These are phyloP conservation scores for Oidiodendron maius DNA, from an alignment of 495 filamentous ascomycete species.

Conservation along the genomic window DNA sequence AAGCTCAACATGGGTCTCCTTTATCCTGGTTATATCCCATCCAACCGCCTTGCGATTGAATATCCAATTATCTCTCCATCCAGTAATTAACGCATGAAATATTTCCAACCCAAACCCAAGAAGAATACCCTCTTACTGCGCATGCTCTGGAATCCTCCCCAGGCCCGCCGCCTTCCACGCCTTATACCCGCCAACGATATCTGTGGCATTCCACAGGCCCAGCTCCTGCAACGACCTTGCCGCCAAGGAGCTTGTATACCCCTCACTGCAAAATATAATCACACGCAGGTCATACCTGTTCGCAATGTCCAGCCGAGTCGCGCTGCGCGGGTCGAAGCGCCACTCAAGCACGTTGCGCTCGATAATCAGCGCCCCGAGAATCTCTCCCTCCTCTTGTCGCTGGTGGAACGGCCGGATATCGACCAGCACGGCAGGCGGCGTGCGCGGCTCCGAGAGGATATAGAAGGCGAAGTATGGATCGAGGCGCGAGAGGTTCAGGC, in stretches of 20 bases:
- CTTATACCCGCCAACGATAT: not conserved
- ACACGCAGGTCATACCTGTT: not conserved
- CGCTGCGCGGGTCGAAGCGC: not conserved
- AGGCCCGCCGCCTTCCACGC: not conserved
- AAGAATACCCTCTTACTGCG: too few species aligned
- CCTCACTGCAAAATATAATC: not conserved
- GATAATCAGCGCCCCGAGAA: not conserved
- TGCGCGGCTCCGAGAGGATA: not conserved
- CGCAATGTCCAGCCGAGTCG: not conserved
- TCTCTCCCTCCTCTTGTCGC: not conserved
- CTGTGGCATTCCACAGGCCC: not conserved
- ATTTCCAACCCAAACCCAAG: too few species aligned
- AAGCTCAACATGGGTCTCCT: too few species aligned
- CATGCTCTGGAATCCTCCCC: not conserved
- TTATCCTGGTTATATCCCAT: too few species aligned
- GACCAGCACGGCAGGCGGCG: not conserved
- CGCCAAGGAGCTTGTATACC: not conserved
- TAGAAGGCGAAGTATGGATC: not conserved
- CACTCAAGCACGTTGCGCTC: not conserved
- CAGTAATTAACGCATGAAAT: too few species aligned
- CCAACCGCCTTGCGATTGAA: too few species aligned
- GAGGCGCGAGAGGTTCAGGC: not conserved
- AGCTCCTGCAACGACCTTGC: not conserved
- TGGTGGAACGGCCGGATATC: not conserved
- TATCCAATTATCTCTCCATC: too few species aligned